A percentile compares a stretch with the other conserved stretches of the same genome.
These are phyloP conservation scores for Ganoderma sinense DNA, from an alignment of 1,284 basidiomycete genomes.

Conservation along the genomic window DNA sequence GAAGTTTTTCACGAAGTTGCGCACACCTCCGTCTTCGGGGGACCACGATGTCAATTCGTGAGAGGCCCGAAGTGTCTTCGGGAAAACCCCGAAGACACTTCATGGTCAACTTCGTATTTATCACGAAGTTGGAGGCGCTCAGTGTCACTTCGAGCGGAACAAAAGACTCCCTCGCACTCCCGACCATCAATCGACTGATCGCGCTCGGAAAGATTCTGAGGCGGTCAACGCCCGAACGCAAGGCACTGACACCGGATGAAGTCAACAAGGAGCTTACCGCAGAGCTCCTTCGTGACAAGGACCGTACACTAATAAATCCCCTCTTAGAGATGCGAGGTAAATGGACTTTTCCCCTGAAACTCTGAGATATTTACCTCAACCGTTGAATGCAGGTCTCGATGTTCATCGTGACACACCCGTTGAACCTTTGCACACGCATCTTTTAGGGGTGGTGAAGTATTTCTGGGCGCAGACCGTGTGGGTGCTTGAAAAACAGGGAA, in stretches of 20 bases:
- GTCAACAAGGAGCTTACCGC: constrained; percentile 13
- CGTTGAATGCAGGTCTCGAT: constrained; percentile 28
- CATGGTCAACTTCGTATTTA: neutral
- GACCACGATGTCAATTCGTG: neutral
- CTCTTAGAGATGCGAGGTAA: constrained; percentile 15
- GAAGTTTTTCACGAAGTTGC: constrained; percentile 3
- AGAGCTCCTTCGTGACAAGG: constrained; percentile 12
- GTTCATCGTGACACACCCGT: constrained; percentile 41
- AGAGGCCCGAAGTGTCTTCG: neutral
- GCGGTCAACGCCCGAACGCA: neutral
- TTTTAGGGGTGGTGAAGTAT: constrained; percentile 46
- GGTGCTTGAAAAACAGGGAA: constrained; percentile 32
- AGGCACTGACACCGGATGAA: constrained; percentile 9
- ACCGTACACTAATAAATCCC: constrained; percentile 14
- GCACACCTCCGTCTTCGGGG: constrained; percentile 1
- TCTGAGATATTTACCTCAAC: neutral
- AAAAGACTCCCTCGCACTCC: constrained; percentile 14
- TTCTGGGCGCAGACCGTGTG: constrained; percentile 40
- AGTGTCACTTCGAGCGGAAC: constrained; percentile 5
- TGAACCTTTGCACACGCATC: constrained; percentile 42
- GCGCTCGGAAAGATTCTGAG: constrained; percentile 13
- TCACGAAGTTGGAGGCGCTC: neutral
- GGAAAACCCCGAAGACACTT: neutral
- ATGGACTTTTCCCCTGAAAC: neutral
- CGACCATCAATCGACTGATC: constrained; percentile 10